Percentiles rank a stretch among this genome's conserved stretches.
Evolutionary conservation across 352 stramenopile species (phyloP).

Genomic region (Blastocystis sp.): DNA sequence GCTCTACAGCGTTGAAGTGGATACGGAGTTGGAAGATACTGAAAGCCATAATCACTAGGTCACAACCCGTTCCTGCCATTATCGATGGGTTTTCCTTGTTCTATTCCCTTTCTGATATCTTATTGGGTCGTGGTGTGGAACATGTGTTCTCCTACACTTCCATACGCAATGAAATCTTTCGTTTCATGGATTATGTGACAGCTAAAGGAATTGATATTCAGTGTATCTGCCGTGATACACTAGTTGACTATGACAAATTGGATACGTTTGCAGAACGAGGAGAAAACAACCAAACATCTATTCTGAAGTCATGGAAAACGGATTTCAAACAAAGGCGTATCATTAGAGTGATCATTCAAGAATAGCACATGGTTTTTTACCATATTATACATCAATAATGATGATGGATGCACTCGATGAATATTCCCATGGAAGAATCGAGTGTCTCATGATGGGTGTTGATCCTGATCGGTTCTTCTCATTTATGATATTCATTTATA

Average conservation of each 20-base stretch:
- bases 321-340: not conserved
- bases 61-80: not conserved
- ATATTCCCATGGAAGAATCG: not conserved
- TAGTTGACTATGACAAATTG: not conserved
- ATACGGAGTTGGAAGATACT: not conserved
- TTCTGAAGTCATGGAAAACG: not conserved
- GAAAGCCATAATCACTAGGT: not conserved
- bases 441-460: not conserved
- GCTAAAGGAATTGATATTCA: not conserved
- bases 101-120: not conserved
- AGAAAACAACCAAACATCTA: not conserved
- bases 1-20: not conserved
- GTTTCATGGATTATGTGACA: not conserved
- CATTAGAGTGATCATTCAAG: not conserved
- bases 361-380: not conserved
- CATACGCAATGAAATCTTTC: not conserved
- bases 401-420: not conserved
- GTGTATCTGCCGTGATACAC: not conserved
- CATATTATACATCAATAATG: not conserved
- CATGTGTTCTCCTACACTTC: not conserved
- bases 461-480: conserved; percentile 24
- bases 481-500: not conserved
- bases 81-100: conserved; percentile 18
- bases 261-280: not conserved
- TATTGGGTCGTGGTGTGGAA: not conserved